Evolutionary conservation across 495 filamentous ascomycete genomes (phyloP).

Genomic region (Stereocaulon alpinum): DNA sequence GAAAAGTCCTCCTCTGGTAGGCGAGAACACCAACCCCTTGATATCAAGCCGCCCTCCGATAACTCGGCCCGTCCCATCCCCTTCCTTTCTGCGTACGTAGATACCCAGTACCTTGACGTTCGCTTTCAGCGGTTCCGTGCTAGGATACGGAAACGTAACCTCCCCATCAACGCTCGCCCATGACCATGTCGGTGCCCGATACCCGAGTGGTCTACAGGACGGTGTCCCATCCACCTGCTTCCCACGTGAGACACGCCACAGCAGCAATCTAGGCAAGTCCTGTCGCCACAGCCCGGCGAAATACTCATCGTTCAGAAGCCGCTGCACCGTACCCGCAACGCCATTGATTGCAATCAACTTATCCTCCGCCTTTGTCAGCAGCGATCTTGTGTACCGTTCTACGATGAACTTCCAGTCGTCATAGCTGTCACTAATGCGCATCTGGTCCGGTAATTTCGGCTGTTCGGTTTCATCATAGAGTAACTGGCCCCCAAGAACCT

Average conservation of each 20-base stretch:
- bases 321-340: background rate
- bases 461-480: background rate
- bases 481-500: no score
- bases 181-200: constrained; percentile 1
- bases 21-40: no score
- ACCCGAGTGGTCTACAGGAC: background rate
- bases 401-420: background rate
- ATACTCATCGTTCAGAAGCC: background rate
- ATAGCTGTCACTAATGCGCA: background rate
- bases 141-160: background rate
- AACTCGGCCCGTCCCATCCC: no score
- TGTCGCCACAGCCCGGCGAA: background rate
- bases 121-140: no score
- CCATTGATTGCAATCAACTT: constrained; percentile 8
- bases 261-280: background rate
- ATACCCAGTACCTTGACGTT: no score
- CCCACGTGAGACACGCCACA: background rate
- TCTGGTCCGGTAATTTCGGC: background rate
- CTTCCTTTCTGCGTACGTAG: no score
- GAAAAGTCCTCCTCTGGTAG: no score
- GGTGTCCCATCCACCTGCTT: background rate
- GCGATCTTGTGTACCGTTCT: background rate
- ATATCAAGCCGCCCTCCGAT: no score
- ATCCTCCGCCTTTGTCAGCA: constrained; percentile 6
- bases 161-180: background rate